Base-by-base conservation (phyloP, 106 monocot species). In the Agapanthus africanus region DNA sequence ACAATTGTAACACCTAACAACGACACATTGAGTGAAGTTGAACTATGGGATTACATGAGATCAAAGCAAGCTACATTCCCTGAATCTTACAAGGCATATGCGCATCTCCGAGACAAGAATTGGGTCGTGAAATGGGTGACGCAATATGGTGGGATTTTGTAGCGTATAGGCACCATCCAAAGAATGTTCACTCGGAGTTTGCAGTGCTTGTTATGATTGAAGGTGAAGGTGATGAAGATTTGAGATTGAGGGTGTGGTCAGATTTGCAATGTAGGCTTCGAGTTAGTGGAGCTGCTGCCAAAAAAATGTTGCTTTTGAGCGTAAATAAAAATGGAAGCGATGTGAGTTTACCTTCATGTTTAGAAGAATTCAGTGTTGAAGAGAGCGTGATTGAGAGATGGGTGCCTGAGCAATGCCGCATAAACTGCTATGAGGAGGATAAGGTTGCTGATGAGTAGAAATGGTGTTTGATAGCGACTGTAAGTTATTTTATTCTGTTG, bases 91-190 rank as follows among this genome's bases (percentile, higher is more conserved):
- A 86, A 63, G 56, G 81, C 86, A 1, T 95, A 91, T 47, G n/a
- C 77, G 42, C 86, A 95, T 81, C 74, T 95, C 1, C 66, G 91
- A 14, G 25, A 50, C 1, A 95, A 91, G 82, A 91, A 91, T 40
- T 94, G 85, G 90, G 85, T 94, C 4, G 85, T 94, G 62, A 69
- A 80, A 1, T 49, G 66, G 18, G 85, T 84, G 2, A 51, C 42
- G 11, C 86, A 90, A 52, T 87, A 87, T 66, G 88, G 85, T 16
- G 84, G 74, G 88, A 95, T 49, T 95, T 83, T 69, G 91, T 95
- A 9, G 91, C 79, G 0, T 95, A 95, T 32, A 68, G 86, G 3
- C 90, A 90, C 44, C 94, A 94, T 57, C 93, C 90, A 6, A 72
- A 81, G 16, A 74, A 87, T 13, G 80, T 90, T 50, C 94, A 87